These are phyloP conservation scores for Argentina anserina DNA, from an alignment of 306 rosid species.

Conservation along the genomic window DNA sequence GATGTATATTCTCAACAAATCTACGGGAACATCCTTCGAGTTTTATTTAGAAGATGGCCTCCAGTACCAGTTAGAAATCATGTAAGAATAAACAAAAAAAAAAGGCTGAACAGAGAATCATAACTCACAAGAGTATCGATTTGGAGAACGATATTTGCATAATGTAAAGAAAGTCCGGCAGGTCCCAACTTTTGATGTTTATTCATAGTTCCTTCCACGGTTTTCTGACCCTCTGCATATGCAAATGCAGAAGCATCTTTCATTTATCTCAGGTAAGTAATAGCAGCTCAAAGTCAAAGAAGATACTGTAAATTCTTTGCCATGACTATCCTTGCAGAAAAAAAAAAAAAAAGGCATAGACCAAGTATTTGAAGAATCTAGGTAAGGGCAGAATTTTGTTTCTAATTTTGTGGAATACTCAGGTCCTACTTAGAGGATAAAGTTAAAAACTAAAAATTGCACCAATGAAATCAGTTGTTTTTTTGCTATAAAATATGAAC, in stretches of 20 bases:
- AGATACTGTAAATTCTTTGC: not conserved
- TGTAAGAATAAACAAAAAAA: constrained; percentile 13
- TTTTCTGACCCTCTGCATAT: constrained; percentile 46
- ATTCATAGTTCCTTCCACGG: constrained; percentile 35
- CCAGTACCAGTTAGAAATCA: not conserved
- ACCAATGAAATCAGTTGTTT: not conserved
- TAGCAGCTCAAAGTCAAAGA: not conserved
- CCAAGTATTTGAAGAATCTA: not conserved
- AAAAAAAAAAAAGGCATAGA: not conserved
- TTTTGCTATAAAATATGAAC: not conserved
- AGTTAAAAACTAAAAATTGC: not conserved
- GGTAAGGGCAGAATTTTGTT: not conserved
- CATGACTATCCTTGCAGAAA: not conserved
- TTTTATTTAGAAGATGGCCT: not conserved
- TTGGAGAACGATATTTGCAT: constrained; percentile 83
- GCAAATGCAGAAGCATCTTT: constrained; percentile 11
- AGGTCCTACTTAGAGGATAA: not conserved
- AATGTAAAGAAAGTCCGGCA: constrained; percentile 81
- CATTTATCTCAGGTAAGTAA: constrained; percentile 4
- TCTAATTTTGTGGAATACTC: not conserved
- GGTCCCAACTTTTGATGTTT: constrained; percentile 65
- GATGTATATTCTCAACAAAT: too few species aligned
- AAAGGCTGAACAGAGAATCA: constrained; percentile 17
- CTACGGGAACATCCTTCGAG: not conserved
- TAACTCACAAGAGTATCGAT: constrained; percentile 78